Base-by-base conservation (phyloP, 2,329 filamentous ascomycete genomes). In the Lithohypha guttulata region DNA sequence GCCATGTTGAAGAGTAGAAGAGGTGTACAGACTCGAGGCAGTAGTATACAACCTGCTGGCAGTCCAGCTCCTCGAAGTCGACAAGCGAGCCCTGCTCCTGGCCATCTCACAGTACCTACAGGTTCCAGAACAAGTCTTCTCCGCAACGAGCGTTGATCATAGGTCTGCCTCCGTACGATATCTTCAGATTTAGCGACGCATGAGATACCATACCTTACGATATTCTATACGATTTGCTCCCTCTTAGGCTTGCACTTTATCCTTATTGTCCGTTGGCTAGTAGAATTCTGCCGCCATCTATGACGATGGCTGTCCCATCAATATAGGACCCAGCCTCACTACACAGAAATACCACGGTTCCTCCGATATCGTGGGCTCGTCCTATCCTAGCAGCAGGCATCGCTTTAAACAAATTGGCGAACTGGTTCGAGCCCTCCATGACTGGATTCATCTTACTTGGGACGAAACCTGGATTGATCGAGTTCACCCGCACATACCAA, bases 381-480 rank as follows among this genome's bases (percentile, higher is more conserved):
- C 62, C 64, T 8, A 61, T 60, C 39, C 61, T 47, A 32, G 55
- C 59, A 1, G 61, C 61, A 1, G 60, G 54, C 33, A 63, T 57
- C 44, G 62, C 59, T 20, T 63, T 57, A 17, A 65, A 64, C 10
- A 66, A 46, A 17, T 55, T 48, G 6, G 54, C 56, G 44, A 65
- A 65, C 33, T 64, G 59, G 46, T 65, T 64, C 4, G 57, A 59
- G 28, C 56, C 57, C 13, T 54, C 52, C 1, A 58, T 61, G 0
- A 66, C 58, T 0, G 62, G 61, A 31, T 66, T 66, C 63, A 66
- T 65, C 11, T 58, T 61, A 31, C 58, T 64, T 0, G 63, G 63
- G 2, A 65, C 58, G 46, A 66, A 66, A 1, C 63, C 63, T 30
- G 63, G 63, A 50, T 66, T 66, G 22, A 66, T 63, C 2, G 60